phyloP scores from a whole-genome alignment of 352 stramenopile genomes.

The Pythium myriotylum region DNA sequence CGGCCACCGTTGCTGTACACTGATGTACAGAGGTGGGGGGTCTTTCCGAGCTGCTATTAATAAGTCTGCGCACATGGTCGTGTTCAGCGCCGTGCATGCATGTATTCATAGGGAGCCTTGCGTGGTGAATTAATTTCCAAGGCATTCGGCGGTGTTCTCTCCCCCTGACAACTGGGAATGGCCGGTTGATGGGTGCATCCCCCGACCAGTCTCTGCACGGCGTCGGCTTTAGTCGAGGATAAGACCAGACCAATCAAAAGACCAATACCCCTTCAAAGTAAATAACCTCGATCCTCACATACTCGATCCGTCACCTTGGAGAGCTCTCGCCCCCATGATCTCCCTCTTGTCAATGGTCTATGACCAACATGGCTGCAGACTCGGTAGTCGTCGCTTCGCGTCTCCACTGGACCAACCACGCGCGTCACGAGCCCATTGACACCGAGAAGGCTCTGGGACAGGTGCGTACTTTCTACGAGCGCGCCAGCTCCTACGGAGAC shows the following conservation, averaged over 20 bases:
- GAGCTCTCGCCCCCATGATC: too few species aligned
- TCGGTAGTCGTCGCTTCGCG: constrained; percentile 56
- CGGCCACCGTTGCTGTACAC: too few species aligned
- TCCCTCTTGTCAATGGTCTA: too few species aligned
- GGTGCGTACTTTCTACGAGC: constrained; percentile 51
- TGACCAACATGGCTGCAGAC: not conserved
- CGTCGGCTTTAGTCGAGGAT: constrained; percentile 16
- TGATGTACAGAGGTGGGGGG: too few species aligned
- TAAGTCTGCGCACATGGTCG: too few species aligned
- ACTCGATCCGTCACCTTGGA: too few species aligned
- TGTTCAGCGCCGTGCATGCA: too few species aligned
- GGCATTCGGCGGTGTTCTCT: too few species aligned
- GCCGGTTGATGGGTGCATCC: too few species aligned
- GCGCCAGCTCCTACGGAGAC: constrained; percentile 50
- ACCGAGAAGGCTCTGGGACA: constrained; percentile 46
- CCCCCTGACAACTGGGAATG: not conserved
- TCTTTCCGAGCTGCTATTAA: too few species aligned
- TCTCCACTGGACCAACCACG: constrained; percentile 75
- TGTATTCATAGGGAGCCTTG: too few species aligned
- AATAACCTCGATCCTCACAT: constrained; percentile 15
- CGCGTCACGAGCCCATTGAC: constrained; percentile 43
- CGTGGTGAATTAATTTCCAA: too few species aligned
- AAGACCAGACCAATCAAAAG: not conserved
- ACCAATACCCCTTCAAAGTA: not conserved
- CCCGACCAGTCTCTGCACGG: not conserved